phyloP scores from a whole-genome alignment of 495 filamentous ascomycete genomes.

The Penicillium arizonense region DNA sequence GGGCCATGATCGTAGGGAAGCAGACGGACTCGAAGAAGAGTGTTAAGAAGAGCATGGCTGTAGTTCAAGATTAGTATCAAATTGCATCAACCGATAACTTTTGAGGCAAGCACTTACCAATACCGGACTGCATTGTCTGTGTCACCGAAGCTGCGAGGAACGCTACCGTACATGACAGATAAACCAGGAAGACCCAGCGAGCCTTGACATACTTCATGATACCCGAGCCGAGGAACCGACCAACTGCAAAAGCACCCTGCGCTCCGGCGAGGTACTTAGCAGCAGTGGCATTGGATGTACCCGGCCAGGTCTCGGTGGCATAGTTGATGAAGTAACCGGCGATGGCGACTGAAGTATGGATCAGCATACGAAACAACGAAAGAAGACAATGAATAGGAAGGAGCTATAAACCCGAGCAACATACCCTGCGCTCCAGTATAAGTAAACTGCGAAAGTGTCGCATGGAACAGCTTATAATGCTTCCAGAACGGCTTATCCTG shows the following conservation, averaged over 20 bases:
- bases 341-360: slow-evolving; percentile 50
- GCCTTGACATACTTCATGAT: slow-evolving; percentile 54
- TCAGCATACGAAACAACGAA: neutral
- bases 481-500: slow-evolving; percentile 46
- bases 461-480: slow-evolving; percentile 57
- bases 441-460: slow-evolving; percentile 68
- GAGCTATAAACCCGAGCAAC: neutral
- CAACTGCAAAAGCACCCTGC: slow-evolving; percentile 55
- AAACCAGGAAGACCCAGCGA: slow-evolving; percentile 49
- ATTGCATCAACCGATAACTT: neutral
- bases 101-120: slow-evolving; percentile 28
- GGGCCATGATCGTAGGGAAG: slow-evolving; percentile 62
- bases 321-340: slow-evolving; percentile 66
- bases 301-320: slow-evolving; percentile 39
- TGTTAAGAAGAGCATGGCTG: slow-evolving; percentile 50
- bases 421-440: slow-evolving; percentile 66
- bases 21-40: slow-evolving; percentile 64
- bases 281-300: slow-evolving; percentile 36
- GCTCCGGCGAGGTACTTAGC: slow-evolving; percentile 56
- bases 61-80: neutral
- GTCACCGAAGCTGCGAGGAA: slow-evolving; percentile 39
- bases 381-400: neutral
- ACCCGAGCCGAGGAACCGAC: slow-evolving; percentile 49
- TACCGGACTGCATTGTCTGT: slow-evolving; percentile 38
- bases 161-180: slow-evolving; percentile 36